A percentile compares a stretch with the other conserved stretches of the same genome.
Conservation (phyloP, 2,329 filamentous ascomycete genomes). For the Dactylellina sp. region DNA sequence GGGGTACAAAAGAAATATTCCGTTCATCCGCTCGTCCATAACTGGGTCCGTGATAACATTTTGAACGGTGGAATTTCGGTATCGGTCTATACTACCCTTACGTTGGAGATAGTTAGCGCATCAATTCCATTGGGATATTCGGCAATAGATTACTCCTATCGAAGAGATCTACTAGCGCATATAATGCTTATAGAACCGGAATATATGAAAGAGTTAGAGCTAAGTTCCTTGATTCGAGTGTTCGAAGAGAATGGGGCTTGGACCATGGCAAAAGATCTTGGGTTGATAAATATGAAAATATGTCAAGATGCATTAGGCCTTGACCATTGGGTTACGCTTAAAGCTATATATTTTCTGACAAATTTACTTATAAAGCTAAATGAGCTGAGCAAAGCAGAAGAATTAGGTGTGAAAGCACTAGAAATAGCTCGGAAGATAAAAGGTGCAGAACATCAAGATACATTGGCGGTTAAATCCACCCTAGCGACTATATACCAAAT, state of each 20-base stretch:
- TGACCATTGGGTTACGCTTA: too few species aligned
- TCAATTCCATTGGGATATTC: background rate
- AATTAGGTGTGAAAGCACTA: constrained; percentile 16
- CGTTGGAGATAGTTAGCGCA: background rate
- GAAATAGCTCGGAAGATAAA: constrained; percentile 14
- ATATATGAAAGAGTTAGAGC: background rate
- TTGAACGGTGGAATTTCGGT: background rate
- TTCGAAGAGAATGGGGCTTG: constrained; percentile 18
- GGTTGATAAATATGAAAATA: too few species aligned
- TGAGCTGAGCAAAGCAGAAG: constrained; percentile 27
- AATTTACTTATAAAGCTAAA: background rate
- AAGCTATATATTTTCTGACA: too few species aligned
- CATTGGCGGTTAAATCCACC: too few species aligned
- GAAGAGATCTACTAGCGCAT: background rate
- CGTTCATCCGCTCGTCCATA: constrained; percentile 5
- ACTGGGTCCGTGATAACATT: background rate
- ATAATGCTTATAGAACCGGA: background rate
- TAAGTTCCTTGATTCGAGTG: constrained; percentile 14
- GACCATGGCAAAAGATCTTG: too few species aligned
- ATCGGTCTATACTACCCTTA: background rate
- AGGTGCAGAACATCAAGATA: constrained; percentile 27
- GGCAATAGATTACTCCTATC: background rate
- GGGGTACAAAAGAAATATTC: background rate
- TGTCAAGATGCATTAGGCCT: too few species aligned
- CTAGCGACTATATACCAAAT: constrained; percentile 11